Conservation (phyloP, 257 asterid species). For the Scutellaria minor region DNA sequence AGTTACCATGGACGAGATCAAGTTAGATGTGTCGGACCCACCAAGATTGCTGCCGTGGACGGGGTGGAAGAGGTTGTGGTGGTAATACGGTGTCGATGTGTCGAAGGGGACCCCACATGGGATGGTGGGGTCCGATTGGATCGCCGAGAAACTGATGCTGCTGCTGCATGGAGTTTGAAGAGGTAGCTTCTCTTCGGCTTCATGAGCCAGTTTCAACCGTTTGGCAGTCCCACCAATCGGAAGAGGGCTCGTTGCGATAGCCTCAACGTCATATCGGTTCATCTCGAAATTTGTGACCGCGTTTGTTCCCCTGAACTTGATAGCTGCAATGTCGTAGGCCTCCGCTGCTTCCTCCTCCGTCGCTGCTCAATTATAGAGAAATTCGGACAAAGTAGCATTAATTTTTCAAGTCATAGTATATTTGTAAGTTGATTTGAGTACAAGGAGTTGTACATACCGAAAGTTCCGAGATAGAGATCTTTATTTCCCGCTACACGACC, state of each 20-base stretch:
- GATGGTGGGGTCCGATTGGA: slow-evolving; percentile 55
- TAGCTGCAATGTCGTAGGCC: slow-evolving; percentile 96
- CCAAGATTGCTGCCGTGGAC: slow-evolving; percentile 34
- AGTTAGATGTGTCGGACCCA: slow-evolving; percentile 31
- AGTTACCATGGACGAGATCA: slow-evolving; percentile 43
- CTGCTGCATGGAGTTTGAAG: slow-evolving; percentile 50
- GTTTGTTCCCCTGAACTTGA: slow-evolving; percentile 81
- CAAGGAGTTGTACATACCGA: slow-evolving; percentile 48
- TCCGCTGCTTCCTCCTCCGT: slow-evolving; percentile 99
- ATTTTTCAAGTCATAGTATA: not conserved
- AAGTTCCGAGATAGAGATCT: slow-evolving; percentile 94
- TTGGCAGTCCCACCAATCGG: slow-evolving; percentile 88
- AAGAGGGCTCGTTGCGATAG: slow-evolving; percentile 80
- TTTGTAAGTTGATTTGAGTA: not conserved
- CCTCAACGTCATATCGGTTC: slow-evolving; percentile 84
- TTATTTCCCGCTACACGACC: slow-evolving; percentile 98
- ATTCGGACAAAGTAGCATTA: not conserved
- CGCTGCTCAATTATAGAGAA: slow-evolving; percentile 46
- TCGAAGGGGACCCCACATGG: slow-evolving; percentile 74
- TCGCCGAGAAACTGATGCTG: slow-evolving; percentile 60
- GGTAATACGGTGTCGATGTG: slow-evolving; percentile 45
- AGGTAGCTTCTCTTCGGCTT: slow-evolving; percentile 52
- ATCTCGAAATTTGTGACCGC: slow-evolving; percentile 95
- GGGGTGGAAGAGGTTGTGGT: slow-evolving; percentile 69
- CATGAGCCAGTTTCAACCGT: slow-evolving; percentile 72